Evolutionary conservation across 176 grass and related monocot genomes (phyloP).

Genomic region (Chrysopogon serrulatus): DNA sequence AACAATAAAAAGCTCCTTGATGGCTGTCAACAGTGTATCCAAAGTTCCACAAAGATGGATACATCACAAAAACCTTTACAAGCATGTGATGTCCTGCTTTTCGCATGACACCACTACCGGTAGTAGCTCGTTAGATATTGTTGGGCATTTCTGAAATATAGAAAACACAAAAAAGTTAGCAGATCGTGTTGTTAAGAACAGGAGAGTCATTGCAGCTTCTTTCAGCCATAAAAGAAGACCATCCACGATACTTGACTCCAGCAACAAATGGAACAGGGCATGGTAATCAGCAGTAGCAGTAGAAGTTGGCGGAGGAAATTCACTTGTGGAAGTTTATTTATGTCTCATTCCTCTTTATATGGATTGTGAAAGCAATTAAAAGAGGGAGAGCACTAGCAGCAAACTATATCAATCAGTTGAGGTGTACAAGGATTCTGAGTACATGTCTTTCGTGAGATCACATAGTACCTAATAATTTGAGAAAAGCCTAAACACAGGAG

Average conservation of each 20-base stretch:
- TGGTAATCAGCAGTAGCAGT: no score
- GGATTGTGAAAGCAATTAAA: not conserved
- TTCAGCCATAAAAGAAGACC: not conserved
- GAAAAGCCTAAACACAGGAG: not conserved
- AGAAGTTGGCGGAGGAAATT: no score
- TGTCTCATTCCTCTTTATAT: no score
- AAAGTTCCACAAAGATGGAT: slow-evolving; percentile 25
- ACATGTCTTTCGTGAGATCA: not conserved
- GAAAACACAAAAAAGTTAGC: not conserved
- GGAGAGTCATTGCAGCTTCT: not conserved
- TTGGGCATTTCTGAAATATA: slow-evolving; percentile 1
- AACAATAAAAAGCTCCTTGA: not conserved
- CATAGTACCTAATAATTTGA: not conserved
- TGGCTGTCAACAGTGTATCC: slow-evolving; percentile 20
- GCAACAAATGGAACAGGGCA: no score
- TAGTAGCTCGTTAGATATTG: not conserved
- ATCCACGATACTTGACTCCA: not conserved
- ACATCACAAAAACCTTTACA: slow-evolving; percentile 17
- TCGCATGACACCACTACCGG: not conserved
- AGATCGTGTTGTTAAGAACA: not conserved
- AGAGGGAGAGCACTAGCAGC: not conserved
- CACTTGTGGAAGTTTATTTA: no score
- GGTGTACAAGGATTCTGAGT: not conserved
- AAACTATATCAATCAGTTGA: not conserved
- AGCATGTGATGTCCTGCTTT: slow-evolving; percentile 33